phyloP scores from a whole-genome alignment of 495 filamentous ascomycete species.

The Penicillium manginii region DNA sequence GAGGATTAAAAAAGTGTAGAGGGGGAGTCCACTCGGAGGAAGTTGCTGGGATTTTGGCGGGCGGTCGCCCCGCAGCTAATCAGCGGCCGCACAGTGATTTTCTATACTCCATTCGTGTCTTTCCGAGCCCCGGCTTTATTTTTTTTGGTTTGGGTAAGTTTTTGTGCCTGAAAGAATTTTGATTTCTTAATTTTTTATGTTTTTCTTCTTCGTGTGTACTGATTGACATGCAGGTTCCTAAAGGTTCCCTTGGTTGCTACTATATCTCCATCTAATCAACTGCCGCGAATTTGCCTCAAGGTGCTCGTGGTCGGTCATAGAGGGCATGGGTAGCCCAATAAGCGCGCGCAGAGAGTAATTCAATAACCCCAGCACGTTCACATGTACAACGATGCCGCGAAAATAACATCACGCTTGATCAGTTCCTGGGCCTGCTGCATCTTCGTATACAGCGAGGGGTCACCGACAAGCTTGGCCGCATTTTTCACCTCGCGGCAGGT shows the following conservation, averaged over 20 bases:
- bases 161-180: too few species aligned
- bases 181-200: too few species aligned
- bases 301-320: constrained; percentile 1
- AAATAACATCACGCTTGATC: constrained; percentile 95
- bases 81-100: constrained; percentile 42
- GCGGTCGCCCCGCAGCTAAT: constrained; percentile 51
- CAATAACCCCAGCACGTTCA: constrained; percentile 18
- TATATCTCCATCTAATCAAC: too few species aligned
- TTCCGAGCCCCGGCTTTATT: constrained; percentile 6
- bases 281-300: too few species aligned
- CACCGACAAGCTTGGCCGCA: constrained; percentile 93
- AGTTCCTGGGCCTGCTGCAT: constrained; percentile 96
- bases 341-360: too few species aligned
- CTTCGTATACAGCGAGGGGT: constrained; percentile 89
- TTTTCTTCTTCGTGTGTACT: too few species aligned
- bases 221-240: too few species aligned
- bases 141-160: too few species aligned
- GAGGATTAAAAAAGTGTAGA: constrained; percentile 25
- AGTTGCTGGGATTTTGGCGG: constrained; percentile 42
- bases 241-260: too few species aligned
- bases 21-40: constrained; percentile 16
- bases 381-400: constrained; percentile 86
- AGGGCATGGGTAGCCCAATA: too few species aligned
- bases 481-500: constrained; percentile 98
- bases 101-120: constrained; percentile 13